These are phyloP conservation scores for Aspergillus haitiensis DNA, from an alignment of 495 filamentous ascomycete genomes.

Conservation along the genomic window DNA sequence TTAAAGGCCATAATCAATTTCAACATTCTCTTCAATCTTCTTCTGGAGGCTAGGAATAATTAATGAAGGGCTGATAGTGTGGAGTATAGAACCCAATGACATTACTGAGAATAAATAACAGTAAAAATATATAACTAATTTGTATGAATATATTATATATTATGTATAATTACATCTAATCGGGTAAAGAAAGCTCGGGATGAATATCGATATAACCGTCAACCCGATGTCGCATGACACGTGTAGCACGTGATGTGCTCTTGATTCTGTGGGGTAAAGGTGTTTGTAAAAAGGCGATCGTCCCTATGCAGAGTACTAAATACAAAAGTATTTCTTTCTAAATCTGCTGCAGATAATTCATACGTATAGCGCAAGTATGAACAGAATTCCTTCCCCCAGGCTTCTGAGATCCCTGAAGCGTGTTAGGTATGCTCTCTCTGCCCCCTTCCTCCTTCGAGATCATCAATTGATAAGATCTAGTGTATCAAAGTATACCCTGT, in stretches of 20 bases:
- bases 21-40: too few species aligned
- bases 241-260: constrained; percentile 7
- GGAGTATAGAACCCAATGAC: too few species aligned
- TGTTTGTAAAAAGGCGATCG: not conserved
- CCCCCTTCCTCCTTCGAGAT: not conserved
- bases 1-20: too few species aligned
- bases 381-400: constrained; percentile 3
- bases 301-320: not conserved
- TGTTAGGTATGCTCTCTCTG: constrained; percentile 10
- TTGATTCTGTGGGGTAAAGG: constrained; percentile 1
- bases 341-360: not conserved
- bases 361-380: constrained; percentile 5
- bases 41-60: too few species aligned
- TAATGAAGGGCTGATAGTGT: too few species aligned
- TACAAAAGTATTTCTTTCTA: not conserved
- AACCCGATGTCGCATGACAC: too few species aligned
- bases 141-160: too few species aligned
- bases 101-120: too few species aligned
- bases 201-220: too few species aligned
- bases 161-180: too few species aligned
- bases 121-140: too few species aligned
- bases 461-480: constrained; percentile 5
- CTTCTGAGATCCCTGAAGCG: constrained; percentile 9
- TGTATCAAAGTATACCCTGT: not conserved
- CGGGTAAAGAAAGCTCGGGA: too few species aligned